Evolutionary conservation across 1,139 yeast species (phyloP).

Genomic region (Sugiyamaella paludigena): DNA sequence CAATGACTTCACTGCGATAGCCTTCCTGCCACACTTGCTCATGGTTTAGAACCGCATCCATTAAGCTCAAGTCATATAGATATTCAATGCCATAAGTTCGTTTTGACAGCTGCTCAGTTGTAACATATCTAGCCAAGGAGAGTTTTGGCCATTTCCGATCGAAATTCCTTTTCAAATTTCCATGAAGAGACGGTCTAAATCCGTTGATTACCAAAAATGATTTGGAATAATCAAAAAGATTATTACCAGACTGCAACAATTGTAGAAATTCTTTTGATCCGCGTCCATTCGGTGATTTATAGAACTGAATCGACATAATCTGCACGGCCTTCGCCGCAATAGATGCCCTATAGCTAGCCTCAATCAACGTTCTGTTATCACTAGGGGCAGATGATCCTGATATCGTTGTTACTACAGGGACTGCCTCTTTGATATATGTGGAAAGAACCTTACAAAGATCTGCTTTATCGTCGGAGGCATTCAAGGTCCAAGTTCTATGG

Average conservation of each 20-base stretch:
- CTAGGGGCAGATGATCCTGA: neutral
- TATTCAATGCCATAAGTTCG: constrained; percentile 46
- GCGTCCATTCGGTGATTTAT: constrained; percentile 40
- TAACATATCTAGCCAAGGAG: constrained; percentile 50
- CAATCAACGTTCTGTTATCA: neutral
- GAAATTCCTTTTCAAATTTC: constrained; percentile 47
- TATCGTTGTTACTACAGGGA: neutral
- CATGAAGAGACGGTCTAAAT: constrained; percentile 48
- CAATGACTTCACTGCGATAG: constrained; percentile 51
- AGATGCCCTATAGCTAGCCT: constrained; percentile 47
- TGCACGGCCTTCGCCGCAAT: constrained; percentile 68
- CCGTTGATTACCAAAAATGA: constrained; percentile 37
- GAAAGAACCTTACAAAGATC: constrained; percentile 10
- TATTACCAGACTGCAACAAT: constrained; percentile 43
- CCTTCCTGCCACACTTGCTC: constrained; percentile 51
- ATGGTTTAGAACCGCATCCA: constrained; percentile 56
- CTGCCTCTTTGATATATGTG: constrained; percentile 7
- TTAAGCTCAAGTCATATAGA: constrained; percentile 58
- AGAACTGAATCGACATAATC: constrained; percentile 68
- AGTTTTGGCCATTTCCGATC: constrained; percentile 48
- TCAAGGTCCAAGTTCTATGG: constrained; percentile 35
- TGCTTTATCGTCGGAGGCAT: constrained; percentile 13
- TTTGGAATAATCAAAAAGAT: constrained; percentile 33
- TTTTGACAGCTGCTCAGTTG: constrained; percentile 16
- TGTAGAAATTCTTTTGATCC: constrained; percentile 45